phyloP scores from a whole-genome alignment of 768 basidiomycete genomes.

The Lepiota venenata region DNA sequence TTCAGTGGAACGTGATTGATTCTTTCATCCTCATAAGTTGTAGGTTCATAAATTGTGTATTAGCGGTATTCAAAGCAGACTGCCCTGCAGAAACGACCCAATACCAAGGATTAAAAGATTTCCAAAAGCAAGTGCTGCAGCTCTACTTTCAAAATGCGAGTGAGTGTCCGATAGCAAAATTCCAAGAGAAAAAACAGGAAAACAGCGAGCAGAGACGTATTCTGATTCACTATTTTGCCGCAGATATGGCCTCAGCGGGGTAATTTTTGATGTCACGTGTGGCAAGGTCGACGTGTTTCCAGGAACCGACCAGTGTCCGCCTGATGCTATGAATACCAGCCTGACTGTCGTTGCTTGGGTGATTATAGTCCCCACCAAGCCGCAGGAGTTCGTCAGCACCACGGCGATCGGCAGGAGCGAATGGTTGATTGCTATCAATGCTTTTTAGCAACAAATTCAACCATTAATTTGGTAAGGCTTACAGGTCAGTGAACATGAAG shows the following conservation, averaged over 20 bases:
- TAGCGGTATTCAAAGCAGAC: too few relatives aligned
- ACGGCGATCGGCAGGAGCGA: conserved; percentile 61
- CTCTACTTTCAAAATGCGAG: too few relatives aligned
- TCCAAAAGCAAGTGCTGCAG: too few relatives aligned
- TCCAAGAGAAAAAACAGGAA: too few relatives aligned
- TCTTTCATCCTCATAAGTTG: too few relatives aligned
- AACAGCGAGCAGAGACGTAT: too few relatives aligned
- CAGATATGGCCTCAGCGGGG: background rate
- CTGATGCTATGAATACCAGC: conserved; percentile 34
- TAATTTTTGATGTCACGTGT: conserved; percentile 24
- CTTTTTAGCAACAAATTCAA: background rate
- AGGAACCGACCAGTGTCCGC: conserved; percentile 36
- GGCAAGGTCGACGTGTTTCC: conserved; percentile 36
- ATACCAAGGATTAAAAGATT: too few relatives aligned
- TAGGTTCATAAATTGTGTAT: too few relatives aligned
- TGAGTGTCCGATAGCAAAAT: too few relatives aligned
- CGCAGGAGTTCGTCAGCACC: conserved; percentile 50
- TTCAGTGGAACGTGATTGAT: too few relatives aligned
- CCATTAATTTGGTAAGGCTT: background rate
- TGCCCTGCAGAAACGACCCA: too few relatives aligned
- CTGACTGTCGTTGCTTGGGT: conserved; percentile 22
- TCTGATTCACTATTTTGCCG: too few relatives aligned
- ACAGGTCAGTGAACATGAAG: conserved; percentile 51
- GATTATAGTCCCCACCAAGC: conserved; percentile 31
- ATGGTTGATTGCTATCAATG: conserved; percentile 55